Percentiles rank a stretch among this genome's conserved stretches.
Conservation (phyloP, 176 grass and related monocot species). For the Lolium perenne region DNA sequence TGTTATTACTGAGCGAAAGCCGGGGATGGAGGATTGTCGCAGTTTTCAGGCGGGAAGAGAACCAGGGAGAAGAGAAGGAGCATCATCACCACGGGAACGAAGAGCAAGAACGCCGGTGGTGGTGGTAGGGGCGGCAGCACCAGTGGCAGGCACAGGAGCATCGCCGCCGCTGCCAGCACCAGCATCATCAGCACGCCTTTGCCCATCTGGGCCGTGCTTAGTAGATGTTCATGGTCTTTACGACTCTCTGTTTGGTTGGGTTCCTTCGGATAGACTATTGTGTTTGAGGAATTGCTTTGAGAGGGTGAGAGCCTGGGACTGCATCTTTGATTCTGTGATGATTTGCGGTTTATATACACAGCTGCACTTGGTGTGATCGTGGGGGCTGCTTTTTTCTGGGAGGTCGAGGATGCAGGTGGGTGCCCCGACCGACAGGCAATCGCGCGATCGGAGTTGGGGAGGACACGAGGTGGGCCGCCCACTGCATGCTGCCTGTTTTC, state of each 20-base stretch:
- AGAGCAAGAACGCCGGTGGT: conserved; percentile 59
- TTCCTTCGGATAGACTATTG: neutral
- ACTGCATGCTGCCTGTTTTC: neutral
- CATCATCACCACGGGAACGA: conserved; percentile 70
- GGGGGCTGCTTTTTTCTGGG: conserved; percentile 36
- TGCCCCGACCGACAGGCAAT: neutral
- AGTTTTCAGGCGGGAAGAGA: conserved; percentile 41
- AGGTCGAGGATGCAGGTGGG: conserved; percentile 32
- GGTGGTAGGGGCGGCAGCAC: conserved; percentile 68
- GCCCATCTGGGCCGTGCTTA: conserved; percentile 23
- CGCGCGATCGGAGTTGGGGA: neutral
- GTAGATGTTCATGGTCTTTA: conserved; percentile 1
- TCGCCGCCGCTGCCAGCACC: conserved; percentile 30
- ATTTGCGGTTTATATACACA: neutral
- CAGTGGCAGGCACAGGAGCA: conserved; percentile 69
- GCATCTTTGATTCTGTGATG: neutral
- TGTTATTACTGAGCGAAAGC: neutral
- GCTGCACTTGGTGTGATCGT: neutral
- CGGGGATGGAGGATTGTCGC: neutral
- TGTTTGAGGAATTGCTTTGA: conserved; percentile 24
- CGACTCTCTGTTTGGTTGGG: neutral
- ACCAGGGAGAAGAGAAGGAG: conserved; percentile 62
- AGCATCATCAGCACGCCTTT: conserved; percentile 25
- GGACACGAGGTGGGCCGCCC: neutral
- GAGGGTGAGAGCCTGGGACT: neutral